Evolutionary conservation across 257 asterid species (phyloP).

Genomic region (Solanum bukasovii): DNA sequence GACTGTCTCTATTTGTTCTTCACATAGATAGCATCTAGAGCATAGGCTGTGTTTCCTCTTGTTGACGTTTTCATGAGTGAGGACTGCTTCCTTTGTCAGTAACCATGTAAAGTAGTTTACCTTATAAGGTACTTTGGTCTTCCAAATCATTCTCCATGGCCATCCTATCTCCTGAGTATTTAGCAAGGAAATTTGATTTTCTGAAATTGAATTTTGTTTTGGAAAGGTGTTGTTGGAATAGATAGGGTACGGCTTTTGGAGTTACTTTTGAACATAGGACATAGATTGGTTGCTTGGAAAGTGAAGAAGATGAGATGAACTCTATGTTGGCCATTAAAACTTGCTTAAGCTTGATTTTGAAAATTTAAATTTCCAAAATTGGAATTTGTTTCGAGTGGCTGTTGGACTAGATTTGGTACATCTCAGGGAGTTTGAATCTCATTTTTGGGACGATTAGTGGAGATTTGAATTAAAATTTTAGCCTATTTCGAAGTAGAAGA

Average conservation of each 20-base stretch:
- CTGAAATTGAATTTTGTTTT: not conserved
- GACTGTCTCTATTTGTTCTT: no score
- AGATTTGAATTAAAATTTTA: not conserved
- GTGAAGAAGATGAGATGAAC: not conserved
- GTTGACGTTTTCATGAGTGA: no score
- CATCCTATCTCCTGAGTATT: not conserved
- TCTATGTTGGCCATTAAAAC: not conserved
- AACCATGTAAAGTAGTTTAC: no score
- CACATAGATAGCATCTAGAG: no score
- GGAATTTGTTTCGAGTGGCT: not conserved
- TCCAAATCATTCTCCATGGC: no score
- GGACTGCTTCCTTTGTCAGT: no score
- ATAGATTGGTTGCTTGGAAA: not conserved
- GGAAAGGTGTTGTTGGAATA: not conserved
- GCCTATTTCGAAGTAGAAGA: not conserved
- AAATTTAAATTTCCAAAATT: not conserved
- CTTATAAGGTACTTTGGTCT: no score
- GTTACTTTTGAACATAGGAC: not conserved
- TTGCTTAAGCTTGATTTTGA: not conserved
- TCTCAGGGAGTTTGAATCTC: not conserved
- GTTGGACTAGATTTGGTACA: not conserved
- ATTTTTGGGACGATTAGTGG: not conserved
- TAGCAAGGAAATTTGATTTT: not conserved
- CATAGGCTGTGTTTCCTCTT: no score
- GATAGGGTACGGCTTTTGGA: not conserved